Evolutionary conservation across 257 asterid species (phyloP), one percentile per base, ranked within the genome.

Genomic region (Osmanthus fragrans): DNA sequence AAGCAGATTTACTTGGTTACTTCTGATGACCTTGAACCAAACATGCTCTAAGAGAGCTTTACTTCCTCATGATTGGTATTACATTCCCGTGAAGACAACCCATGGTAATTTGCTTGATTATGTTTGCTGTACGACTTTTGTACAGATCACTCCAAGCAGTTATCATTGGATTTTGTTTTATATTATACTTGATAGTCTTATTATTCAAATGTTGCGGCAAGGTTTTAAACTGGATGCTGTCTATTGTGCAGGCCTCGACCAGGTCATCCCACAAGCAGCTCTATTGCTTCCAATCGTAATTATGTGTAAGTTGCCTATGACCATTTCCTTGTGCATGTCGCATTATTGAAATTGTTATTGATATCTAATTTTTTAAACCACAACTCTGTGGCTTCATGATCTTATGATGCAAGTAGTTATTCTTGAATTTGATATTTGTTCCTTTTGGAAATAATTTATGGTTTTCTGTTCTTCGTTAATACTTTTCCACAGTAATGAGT

Each of bases 201-300:
- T 34, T 23, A 27, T 10, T 63, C 69, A 8, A 21, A 60, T 60
- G 68, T 25, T 10, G 33, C 7, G 2, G 33, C 69, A 25, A 21
- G n/a, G 29, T 27, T 16, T 73, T 6, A 37, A 67, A 25, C 51
- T 51, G 15, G n/a, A 10, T 76, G 9, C 60, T 19, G 15, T 23
- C 27, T 75, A 54, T 73, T 54, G 2, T 81, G 87, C 79, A 90
- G 97, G 77, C 82, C 88, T 79, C 94, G 90, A 70, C 83, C 89
- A 40, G 88, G 75, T 70, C 93, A 82, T 34, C 1, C 81, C 11
- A 85, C 90, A 80, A 87, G 87, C 79, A 91, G 90, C 63, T 79
- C 87, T 54, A 11, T 82, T 66, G 80, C 82, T 25, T 66, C 71
- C 58, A 76, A 80, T 74, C 88, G 89, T 37, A 89, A 86, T 70